These are phyloP conservation scores for Chenopodium quinoa DNA, from an alignment of 148 eudicot genomes.

Conservation along the genomic window DNA sequence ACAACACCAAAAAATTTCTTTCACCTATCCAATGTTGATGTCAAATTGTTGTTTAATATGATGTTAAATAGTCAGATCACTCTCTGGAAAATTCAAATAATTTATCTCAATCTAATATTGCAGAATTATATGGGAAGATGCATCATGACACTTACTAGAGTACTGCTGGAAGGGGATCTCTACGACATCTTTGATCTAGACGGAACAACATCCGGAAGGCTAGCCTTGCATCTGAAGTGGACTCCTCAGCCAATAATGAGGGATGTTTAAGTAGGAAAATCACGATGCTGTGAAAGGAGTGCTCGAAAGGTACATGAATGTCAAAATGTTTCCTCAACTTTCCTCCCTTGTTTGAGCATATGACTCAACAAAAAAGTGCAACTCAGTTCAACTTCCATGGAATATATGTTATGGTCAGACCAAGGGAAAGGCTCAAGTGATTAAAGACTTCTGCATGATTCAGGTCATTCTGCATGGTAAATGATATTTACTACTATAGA, in stretches of 20 bases:
- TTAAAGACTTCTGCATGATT: background rate
- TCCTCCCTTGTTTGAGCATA: background rate
- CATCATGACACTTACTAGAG: conserved; percentile 45
- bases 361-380: background rate
- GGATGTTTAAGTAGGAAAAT: conserved; percentile 12
- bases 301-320: background rate
- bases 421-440: background rate
- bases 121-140: conserved; percentile 48
- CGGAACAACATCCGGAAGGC: conserved; percentile 40
- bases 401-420: background rate
- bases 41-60: background rate
- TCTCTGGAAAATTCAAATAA: background rate
- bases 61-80: too few relatives aligned
- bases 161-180: conserved; percentile 40
- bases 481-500: background rate
- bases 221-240: conserved; percentile 53
- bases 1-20: too few relatives aligned
- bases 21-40: background rate
- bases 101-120: background rate
- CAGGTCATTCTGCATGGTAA: background rate
- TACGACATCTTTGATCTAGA: conserved; percentile 40
- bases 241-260: conserved; percentile 39
- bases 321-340: background rate
- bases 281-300: background rate
- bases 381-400: background rate